Conservation (phyloP, 805 yeast genomes). For the Candida lessepsii region DNA sequence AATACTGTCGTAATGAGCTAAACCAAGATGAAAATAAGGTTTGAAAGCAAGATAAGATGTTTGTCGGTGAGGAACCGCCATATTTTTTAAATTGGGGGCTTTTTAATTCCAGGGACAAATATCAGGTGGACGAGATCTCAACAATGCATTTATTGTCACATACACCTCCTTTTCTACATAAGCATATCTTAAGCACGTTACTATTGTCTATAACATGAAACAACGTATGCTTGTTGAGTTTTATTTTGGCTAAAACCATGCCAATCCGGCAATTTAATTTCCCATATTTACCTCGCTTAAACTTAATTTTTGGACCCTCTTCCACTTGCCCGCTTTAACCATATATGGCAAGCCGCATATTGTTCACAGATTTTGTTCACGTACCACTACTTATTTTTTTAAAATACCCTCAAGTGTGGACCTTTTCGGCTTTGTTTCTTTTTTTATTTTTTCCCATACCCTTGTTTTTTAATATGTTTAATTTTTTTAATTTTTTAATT, state of each 20-base stretch:
- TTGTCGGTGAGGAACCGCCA: not conserved
- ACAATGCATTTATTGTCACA: no score
- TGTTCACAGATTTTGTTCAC: not conserved
- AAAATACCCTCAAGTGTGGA: constrained; percentile 1
- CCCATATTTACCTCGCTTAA: constrained; percentile 4
- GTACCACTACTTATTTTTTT: not conserved
- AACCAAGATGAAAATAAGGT: not conserved
- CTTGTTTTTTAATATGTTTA: not conserved
- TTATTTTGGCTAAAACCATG: not conserved
- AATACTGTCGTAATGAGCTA: not conserved
- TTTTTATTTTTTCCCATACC: constrained; percentile 3
- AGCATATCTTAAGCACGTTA: no score
- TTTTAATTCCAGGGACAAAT: no score
- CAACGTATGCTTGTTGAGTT: no score
- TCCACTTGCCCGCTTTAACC: not conserved
- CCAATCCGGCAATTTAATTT: constrained; percentile 3
- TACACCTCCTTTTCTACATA: no score
- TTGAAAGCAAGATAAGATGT: constrained; percentile 3
- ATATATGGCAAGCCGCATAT: not conserved
- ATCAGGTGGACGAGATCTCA: no score
- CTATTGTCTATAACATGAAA: no score
- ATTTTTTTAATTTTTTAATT: not conserved
- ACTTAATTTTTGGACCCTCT: constrained; percentile 4
- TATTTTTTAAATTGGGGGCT: no score
- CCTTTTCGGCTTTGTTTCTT: constrained; percentile 8